phyloP scores from a whole-genome alignment of 2,329 filamentous ascomycete species.

The Cladosporium sp. region DNA sequence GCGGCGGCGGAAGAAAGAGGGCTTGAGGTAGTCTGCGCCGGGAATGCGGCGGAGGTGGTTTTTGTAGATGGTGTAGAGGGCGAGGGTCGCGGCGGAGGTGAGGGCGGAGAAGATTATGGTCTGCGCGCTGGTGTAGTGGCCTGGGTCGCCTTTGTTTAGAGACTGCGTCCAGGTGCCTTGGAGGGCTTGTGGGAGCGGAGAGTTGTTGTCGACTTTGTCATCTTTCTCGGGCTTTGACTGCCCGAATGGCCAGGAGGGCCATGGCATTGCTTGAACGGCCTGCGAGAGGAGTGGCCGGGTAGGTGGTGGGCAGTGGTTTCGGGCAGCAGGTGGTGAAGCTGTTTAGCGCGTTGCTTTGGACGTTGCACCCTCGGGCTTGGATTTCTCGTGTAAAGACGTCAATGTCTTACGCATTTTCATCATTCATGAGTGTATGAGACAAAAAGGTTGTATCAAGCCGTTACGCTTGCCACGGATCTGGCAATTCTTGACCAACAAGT shows the following conservation, averaged over 20 bases:
- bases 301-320: no score
- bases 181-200: neutral
- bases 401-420: no score
- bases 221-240: neutral
- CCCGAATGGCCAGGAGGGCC: constrained; percentile 9
- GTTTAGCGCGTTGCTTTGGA: no score
- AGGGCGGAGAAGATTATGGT: constrained; percentile 38
- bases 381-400: no score
- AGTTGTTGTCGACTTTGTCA: neutral
- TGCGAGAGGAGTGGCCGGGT: no score
- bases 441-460: no score
- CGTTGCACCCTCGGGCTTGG: no score
- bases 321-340: no score
- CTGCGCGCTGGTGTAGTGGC: constrained; percentile 14
- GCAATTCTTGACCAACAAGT: no score
- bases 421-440: no score
- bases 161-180: constrained; percentile 10
- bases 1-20: constrained; percentile 67
- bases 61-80: constrained; percentile 59
- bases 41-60: constrained; percentile 79
- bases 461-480: no score
- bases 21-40: constrained; percentile 68
- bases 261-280: constrained; percentile 3
- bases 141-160: constrained; percentile 9
- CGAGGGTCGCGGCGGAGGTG: constrained; percentile 53